Evolutionary conservation across 768 basidiomycete genomes (phyloP).

Genomic region (Mycena vitilis): DNA sequence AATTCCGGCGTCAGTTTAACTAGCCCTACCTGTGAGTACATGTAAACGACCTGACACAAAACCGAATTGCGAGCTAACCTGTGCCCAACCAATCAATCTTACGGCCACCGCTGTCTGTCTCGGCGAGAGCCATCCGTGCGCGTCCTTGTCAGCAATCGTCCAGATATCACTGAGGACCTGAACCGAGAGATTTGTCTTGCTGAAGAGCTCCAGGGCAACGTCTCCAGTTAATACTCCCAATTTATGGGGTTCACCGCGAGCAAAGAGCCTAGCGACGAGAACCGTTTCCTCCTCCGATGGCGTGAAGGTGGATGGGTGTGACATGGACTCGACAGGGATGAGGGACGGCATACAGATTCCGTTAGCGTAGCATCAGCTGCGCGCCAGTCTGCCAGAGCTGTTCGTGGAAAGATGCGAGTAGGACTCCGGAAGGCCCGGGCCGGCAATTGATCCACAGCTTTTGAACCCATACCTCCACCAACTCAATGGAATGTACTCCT

Average conservation of each 20-base stretch:
- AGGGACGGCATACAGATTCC: constrained; percentile 6
- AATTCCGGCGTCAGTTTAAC: constrained; percentile 46
- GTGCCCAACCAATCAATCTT: constrained; percentile 66
- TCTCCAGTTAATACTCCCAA: constrained; percentile 60
- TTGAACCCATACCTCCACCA: background rate
- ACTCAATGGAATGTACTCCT: constrained; percentile 82
- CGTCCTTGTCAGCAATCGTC: constrained; percentile 65
- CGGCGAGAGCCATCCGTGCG: constrained; percentile 61
- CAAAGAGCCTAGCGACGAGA: constrained; percentile 47
- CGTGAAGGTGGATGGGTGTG: constrained; percentile 10
- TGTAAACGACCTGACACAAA: no score
- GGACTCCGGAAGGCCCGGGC: no score
- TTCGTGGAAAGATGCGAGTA: constrained; percentile 5
- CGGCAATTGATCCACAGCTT: no score
- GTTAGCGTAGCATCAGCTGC: constrained; percentile 10
- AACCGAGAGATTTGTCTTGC: constrained; percentile 58
- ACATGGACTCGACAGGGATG: constrained; percentile 13
- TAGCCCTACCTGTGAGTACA: constrained; percentile 42
- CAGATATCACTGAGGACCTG: constrained; percentile 62
- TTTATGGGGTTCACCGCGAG: constrained; percentile 52
- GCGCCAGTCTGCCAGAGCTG: constrained; percentile 14
- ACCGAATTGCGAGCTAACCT: constrained; percentile 35
- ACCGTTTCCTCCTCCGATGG: constrained; percentile 44
- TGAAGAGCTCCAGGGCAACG: constrained; percentile 62
- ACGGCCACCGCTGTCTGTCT: constrained; percentile 59